These are phyloP conservation scores for Fusarium pininemorale DNA, from an alignment of 2,329 filamentous ascomycete genomes.

Conservation along the genomic window DNA sequence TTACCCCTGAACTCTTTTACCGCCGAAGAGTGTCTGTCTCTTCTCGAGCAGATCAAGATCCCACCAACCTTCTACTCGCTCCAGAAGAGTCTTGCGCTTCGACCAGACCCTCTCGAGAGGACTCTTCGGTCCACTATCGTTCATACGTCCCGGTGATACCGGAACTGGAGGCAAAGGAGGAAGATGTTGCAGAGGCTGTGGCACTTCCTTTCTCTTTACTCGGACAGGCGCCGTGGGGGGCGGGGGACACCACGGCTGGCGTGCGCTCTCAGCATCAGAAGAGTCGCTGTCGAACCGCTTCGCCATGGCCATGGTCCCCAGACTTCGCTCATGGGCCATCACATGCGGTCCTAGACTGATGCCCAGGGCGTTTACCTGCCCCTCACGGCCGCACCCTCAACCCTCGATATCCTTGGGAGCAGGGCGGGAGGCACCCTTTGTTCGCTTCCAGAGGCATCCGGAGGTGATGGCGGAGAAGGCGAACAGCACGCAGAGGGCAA, in stretches of 20 bases:
- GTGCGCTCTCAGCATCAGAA: constrained; percentile 42
- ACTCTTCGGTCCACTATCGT: constrained; percentile 32
- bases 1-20: constrained; percentile 27
- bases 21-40: constrained; percentile 50
- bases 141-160: constrained; percentile 26
- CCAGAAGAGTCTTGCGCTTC: constrained; percentile 58
- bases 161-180: constrained; percentile 45
- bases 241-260: constrained; percentile 46
- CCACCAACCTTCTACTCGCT: constrained; percentile 64
- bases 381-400: constrained; percentile 59
- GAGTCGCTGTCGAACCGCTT: constrained; percentile 47
- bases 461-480: constrained; percentile 68
- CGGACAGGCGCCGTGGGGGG: constrained; percentile 49
- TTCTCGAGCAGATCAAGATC: constrained; percentile 60
- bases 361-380: constrained; percentile 27
- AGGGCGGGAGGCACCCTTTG: constrained; percentile 52
- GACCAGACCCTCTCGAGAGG: constrained; percentile 45
- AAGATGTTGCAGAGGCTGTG: constrained; percentile 43
- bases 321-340: constrained; percentile 44
- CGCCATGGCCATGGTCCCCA: constrained; percentile 51
- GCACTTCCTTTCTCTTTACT: constrained; percentile 38
- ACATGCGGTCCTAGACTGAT: constrained; percentile 28
- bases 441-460: constrained; percentile 69
- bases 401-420: constrained; percentile 58
- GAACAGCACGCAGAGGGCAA: constrained; percentile 79